Evolutionary conservation across 352 stramenopile genomes (phyloP), one percentile per base, ranked within the genome.

Genomic region (Globisporangium nagaii): DNA sequence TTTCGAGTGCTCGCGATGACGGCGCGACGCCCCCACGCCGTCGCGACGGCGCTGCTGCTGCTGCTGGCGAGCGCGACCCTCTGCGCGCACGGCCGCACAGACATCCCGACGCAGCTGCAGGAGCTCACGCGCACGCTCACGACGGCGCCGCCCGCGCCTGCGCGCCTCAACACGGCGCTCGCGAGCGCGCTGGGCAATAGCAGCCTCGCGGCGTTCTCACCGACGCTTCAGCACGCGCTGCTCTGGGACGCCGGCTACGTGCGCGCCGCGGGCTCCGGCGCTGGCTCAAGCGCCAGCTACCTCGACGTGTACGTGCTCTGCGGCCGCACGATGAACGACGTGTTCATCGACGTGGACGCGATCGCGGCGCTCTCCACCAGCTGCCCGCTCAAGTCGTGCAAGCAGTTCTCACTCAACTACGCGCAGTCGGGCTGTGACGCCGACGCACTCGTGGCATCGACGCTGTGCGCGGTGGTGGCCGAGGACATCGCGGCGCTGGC

Each of bases 271-370:
- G n/a, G n/a, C n/a, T n/a, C n/a, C n/a, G n/a, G 36, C 36, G 22
- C 36, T 13, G 17, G 32, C 32, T 37, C 32, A 37, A 37, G 32
- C n/a, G 60, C 53, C 25, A 79, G 52, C 17, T 75, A 75, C 52
- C 40, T 70, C 4, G 65, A 81, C 30, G 66, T 78, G 7, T 72
- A 74, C 45, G 71, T 81, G 27, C 52, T 57, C 8, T 78, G 70
- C 31, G 68, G 59, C 1, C 60, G 57, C 28, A 20, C 62, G n/a
- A 81, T 81, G 68, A 65, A 60, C 45, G 68, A 69, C 52, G 58
- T 71, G 31, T 71, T 81, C 42, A 58, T 58, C n/a, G 28, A 34
- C 1, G 10, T 53, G 0, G 9, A 31, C 4, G n/a, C 58, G 5
- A 62, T 79, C 27, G 59, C 63, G n/a, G n/a, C n/a, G n/a, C n/a